These are phyloP conservation scores for Lobosporangium transversale DNA, from an alignment of 192 early-diverging fungal species.

Conservation along the genomic window DNA sequence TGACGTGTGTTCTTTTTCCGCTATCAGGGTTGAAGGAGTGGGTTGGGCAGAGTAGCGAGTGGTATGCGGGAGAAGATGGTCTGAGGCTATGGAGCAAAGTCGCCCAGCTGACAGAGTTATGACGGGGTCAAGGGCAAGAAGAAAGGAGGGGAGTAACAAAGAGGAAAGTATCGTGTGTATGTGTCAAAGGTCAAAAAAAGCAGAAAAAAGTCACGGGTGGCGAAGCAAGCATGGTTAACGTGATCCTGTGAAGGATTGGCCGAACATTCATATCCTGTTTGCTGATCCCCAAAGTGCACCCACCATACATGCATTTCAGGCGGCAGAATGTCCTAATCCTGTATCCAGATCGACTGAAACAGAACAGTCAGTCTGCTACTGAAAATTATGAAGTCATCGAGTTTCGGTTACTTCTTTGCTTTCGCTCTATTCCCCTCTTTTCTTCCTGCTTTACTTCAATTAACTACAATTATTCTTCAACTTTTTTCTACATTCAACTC, in stretches of 20 bases:
- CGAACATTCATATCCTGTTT: too few species aligned
- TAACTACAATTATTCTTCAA: background rate
- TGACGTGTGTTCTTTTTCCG: background rate
- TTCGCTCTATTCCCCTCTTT: background rate
- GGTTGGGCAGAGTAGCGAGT: background rate
- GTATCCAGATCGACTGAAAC: too few species aligned
- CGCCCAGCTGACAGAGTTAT: too few species aligned
- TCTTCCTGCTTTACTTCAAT: background rate
- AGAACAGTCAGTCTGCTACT: too few species aligned
- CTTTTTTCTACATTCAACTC: background rate
- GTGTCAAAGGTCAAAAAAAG: background rate
- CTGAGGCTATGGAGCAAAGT: too few species aligned
- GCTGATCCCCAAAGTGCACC: too few species aligned
- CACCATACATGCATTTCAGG: too few species aligned
- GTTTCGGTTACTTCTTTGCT: background rate
- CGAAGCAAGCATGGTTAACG: too few species aligned
- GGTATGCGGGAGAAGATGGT: too few species aligned
- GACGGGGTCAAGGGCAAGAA: background rate
- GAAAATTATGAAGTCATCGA: background rate
- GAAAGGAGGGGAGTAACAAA: constrained; percentile 4
- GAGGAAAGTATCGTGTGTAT: background rate
- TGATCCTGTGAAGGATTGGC: too few species aligned
- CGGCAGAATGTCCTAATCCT: too few species aligned
- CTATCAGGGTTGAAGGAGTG: background rate
- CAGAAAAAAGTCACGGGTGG: background rate